These are phyloP conservation scores for Apophysomyces ossiformis DNA, from an alignment of 371 early-diverging fungal genomes.

Conservation along the genomic window DNA sequence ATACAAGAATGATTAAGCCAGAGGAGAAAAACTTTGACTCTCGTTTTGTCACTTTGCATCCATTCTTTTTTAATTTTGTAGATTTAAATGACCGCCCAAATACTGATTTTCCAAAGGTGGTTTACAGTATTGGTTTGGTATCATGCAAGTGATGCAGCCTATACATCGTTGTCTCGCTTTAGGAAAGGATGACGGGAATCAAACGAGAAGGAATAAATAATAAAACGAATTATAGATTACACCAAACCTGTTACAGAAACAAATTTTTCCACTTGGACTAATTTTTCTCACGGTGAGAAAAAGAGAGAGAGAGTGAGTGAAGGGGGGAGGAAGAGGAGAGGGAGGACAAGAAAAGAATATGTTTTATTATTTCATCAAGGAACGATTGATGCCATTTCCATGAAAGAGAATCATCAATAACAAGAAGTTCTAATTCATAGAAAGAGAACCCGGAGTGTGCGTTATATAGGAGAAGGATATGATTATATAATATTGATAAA, in stretches of 20 bases:
- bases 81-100: constrained; percentile 5
- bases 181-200: neutral
- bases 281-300: no score
- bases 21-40: no score
- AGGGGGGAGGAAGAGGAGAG: no score
- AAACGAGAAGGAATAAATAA: neutral
- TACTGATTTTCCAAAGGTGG: neutral
- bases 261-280: no score
- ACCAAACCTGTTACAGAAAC: no score
- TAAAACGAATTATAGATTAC: neutral
- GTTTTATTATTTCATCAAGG: no score
- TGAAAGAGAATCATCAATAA: no score
- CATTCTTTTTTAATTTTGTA: neutral
- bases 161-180: neutral
- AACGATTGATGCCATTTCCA: no score
- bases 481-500: neutral
- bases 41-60: neutral
- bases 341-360: no score
- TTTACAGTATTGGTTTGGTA: constrained; percentile 4
- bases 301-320: no score
- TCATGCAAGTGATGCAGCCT: constrained; percentile 7
- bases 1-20: neutral
- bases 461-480: neutral
- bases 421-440: no score
- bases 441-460: neutral